Evolutionary conservation across 495 filamentous ascomycete genomes (phyloP).

Genomic region (Bryoglossum gracile): DNA sequence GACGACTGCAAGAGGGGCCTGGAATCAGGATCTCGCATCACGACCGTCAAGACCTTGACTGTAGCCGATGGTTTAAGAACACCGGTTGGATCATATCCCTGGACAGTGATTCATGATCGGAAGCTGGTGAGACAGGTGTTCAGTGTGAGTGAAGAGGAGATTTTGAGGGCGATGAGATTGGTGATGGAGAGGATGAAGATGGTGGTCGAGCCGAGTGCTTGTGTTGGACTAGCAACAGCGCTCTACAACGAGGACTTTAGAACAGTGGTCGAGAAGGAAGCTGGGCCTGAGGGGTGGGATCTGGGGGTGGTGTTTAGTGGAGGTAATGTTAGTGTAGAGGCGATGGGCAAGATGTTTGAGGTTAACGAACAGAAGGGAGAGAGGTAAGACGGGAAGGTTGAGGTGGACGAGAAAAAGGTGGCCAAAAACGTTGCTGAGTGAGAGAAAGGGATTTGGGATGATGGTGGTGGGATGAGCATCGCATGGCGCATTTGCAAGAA

Average conservation of each 20-base stretch:
- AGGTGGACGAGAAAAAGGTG: constrained; percentile 31
- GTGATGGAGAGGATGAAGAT: constrained; percentile 89
- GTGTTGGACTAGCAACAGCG: constrained; percentile 74
- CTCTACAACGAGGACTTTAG: constrained; percentile 84
- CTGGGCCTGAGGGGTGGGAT: constrained; percentile 72
- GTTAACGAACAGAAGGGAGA: constrained; percentile 2
- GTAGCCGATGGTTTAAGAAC: constrained; percentile 89
- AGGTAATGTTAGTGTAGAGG: constrained; percentile 84
- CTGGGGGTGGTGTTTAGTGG: constrained; percentile 81
- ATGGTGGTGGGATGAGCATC: no score
- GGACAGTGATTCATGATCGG: constrained; percentile 70
- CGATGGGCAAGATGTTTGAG: constrained; percentile 58
- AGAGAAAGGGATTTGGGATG: not conserved
- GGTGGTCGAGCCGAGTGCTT: constrained; percentile 84
- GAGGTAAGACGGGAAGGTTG: constrained; percentile 29
- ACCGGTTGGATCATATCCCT: constrained; percentile 70
- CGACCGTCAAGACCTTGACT: constrained; percentile 63
- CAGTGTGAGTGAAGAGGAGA: constrained; percentile 75
- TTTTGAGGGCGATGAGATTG: constrained; percentile 66
- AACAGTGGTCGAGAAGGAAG: constrained; percentile 58
- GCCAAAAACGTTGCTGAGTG: constrained; percentile 44
- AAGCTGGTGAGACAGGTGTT: constrained; percentile 67
- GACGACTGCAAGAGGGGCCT: constrained; percentile 74
- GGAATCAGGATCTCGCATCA: constrained; percentile 50
- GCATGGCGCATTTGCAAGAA: no score